Conservation (phyloP, 106 monocot genomes). For the Dioscorea zingiberensis region DNA sequence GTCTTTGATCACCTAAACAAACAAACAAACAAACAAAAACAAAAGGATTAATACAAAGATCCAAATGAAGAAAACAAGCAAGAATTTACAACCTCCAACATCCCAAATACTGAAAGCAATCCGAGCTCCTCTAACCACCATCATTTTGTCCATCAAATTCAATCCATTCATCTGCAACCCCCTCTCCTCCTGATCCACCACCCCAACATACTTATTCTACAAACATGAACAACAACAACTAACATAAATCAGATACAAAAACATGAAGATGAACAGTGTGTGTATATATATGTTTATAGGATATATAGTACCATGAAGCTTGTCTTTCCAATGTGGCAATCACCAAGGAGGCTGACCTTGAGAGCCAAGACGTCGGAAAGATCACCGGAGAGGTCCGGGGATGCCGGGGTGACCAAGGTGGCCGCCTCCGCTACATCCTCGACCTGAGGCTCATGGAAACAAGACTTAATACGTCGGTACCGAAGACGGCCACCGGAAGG, state of each 20-base stretch:
- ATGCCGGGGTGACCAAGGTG: neutral
- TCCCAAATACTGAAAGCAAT: conserved; percentile 88
- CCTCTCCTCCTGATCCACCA: conserved; percentile 32
- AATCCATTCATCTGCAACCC: conserved; percentile 66
- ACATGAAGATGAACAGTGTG: neutral
- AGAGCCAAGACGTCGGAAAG: conserved; percentile 50
- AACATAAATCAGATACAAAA: neutral
- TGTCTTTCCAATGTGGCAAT: conserved; percentile 75
- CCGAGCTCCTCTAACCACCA: conserved; percentile 43
- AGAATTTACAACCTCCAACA: conserved; percentile 48
- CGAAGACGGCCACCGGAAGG: neutral
- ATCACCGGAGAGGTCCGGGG: conserved; percentile 3
- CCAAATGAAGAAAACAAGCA: conserved; percentile 1
- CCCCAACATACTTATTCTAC: conserved; percentile 68
- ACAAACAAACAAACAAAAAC: conserved; percentile 1
- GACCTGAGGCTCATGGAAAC: neutral
- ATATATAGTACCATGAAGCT: conserved; percentile 71
- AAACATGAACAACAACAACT: neutral
- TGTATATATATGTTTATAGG: neutral
- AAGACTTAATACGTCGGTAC: conserved; percentile 14
- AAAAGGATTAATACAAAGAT: neutral
- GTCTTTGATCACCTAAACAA: conserved; percentile 49
- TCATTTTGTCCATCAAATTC: conserved; percentile 69
- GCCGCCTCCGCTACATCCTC: neutral
- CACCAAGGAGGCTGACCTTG: conserved; percentile 80